Evolutionary conservation across 2,329 filamentous ascomycete genomes (phyloP).

Genomic region (Hypocrella siamensis): DNA sequence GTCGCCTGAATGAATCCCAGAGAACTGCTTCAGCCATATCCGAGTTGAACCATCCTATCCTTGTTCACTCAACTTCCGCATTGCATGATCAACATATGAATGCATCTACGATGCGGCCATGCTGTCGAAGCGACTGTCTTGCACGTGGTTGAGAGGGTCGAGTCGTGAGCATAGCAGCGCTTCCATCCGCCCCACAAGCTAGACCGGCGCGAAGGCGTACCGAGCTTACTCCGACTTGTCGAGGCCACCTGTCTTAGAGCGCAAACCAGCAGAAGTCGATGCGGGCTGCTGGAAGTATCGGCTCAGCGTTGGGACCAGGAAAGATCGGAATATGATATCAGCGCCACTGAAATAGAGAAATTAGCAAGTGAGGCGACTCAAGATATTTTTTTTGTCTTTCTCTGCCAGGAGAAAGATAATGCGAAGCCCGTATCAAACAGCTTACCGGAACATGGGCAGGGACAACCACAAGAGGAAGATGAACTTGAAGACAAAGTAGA

Average conservation of each 20-base stretch:
- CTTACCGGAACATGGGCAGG: conserved; percentile 84
- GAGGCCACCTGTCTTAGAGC: conserved; percentile 68
- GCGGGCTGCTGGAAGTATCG: conserved; percentile 66
- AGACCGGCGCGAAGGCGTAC: too few relatives aligned
- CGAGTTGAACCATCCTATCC: too few relatives aligned
- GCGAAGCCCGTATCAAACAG: too few relatives aligned
- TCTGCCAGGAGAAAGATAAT: too few relatives aligned
- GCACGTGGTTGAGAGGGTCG: too few relatives aligned
- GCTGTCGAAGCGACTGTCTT: too few relatives aligned
- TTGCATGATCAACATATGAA: too few relatives aligned
- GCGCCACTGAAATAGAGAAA: conserved; percentile 51
- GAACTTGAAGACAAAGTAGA: conserved; percentile 99
- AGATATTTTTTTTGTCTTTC: background rate
- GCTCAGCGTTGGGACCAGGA: conserved; percentile 80
- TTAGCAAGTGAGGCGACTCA: too few relatives aligned
- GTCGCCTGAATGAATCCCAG: too few relatives aligned
- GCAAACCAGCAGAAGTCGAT: conserved; percentile 74
- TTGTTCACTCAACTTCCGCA: too few relatives aligned
- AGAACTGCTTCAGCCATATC: too few relatives aligned
- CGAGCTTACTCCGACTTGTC: conserved; percentile 49
- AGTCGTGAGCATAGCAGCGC: background rate
- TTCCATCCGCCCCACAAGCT: too few relatives aligned
- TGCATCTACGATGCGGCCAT: background rate
- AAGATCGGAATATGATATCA: conserved; percentile 90
- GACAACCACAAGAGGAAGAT: conserved; percentile 94